Conservation (phyloP, 1,139 yeast species). For the Diutina pseudorugosa region DNA sequence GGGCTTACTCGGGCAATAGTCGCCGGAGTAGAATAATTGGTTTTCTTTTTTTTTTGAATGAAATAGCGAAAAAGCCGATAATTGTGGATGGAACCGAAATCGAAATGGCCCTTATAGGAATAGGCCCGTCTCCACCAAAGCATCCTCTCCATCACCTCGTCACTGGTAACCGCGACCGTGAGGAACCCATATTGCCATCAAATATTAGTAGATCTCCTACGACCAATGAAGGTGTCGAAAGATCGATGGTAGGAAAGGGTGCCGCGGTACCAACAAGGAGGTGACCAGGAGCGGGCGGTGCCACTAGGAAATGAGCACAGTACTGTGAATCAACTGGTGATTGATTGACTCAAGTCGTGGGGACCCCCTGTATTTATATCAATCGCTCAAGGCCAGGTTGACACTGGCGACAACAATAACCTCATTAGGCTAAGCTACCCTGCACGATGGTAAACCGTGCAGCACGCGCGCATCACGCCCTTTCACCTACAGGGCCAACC, state of each 20-base stretch:
- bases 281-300: too few relatives aligned
- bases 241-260: not conserved
- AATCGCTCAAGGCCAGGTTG: not conserved
- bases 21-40: not conserved
- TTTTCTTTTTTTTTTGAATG: too few relatives aligned
- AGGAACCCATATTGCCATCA: too few relatives aligned
- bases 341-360: not conserved
- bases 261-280: too few relatives aligned
- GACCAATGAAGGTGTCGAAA: not conserved
- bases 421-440: not conserved
- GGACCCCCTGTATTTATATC: not conserved
- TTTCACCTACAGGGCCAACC: not conserved
- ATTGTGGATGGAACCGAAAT: not conserved
- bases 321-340: constrained; percentile 3
- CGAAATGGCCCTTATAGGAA: not conserved
- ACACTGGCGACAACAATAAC: not conserved
- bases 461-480: too few relatives aligned
- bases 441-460: not conserved
- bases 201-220: not conserved
- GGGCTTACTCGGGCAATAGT: not conserved
- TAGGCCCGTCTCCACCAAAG: not conserved
- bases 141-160: too few relatives aligned
- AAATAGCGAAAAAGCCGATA: too few relatives aligned
- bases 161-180: too few relatives aligned
- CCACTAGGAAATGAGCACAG: not conserved